Base-by-base conservation (phyloP, 306 rosid species). In the Potentilla sterilis region DNA sequence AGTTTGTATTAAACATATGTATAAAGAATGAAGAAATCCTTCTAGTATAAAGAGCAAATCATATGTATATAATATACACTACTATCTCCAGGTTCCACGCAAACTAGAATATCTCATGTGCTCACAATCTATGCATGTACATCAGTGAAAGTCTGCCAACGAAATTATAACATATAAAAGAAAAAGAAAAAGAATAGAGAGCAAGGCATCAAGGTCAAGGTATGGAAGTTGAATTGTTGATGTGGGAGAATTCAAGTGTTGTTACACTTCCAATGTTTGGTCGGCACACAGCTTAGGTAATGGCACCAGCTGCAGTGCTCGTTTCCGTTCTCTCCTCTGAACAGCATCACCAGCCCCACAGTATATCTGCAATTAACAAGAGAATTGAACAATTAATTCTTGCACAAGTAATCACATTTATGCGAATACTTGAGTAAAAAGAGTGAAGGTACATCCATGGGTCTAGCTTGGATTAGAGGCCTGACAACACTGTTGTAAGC, bases 281-380 rank as follows among this genome's bases (percentile, higher is more conserved):
- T 81, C 59, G 88, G 88, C 72, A 85, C 88, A 72, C 88, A 85
- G 69, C 85, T 81, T 0, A 85, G 79, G 69, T 85, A 85, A 68
- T 85, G 88, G 63, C 88, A 85, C 88, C 88, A 85, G 47, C 85
- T 81, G 79, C 88, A 85, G 78, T 85, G 88, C 55, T 79, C 59
- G 74, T 81, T 81, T 6, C 85, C 85, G 35, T 81, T 76, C 64
- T 85, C 86, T 4, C 86, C 85, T 64, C 69, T 77, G 78, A 85
- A 85, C 55, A 85, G 81, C 80, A 85, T 76, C 61, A 85, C 82
- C 86, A 81, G 72, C 24, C 88, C 85, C 3, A 82, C 22, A 2
- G 77, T 69, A 59, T 78, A 75, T 22, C 88, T 85, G 86, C 78
- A 73, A 37, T 77, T 38, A 35, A 49, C 12, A 46, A 46, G 8